These are phyloP conservation scores for Poronia punctata DNA, from an alignment of 495 filamentous ascomycete species.

Conservation along the genomic window DNA sequence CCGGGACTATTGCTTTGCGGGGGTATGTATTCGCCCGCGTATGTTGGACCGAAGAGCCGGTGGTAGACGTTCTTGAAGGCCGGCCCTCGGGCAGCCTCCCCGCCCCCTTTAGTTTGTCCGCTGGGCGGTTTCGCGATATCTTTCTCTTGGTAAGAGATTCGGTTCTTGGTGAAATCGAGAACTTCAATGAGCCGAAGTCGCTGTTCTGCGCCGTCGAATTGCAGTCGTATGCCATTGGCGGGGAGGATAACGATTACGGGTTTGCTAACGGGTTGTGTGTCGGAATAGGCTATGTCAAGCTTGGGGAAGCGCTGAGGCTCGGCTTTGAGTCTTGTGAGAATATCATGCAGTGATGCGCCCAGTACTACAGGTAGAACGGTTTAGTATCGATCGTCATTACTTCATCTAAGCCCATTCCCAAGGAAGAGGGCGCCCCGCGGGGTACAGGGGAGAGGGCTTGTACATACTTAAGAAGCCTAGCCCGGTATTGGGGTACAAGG, in stretches of 20 bases:
- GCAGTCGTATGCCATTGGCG: constrained; percentile 77
- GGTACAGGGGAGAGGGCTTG: constrained; percentile 4
- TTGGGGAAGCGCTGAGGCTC: constrained; percentile 74
- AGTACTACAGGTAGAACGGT: constrained; percentile 51
- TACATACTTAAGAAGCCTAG: constrained; percentile 70
- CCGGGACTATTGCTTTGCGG: constrained; percentile 17
- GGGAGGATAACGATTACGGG: constrained; percentile 70
- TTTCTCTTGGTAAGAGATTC: constrained; percentile 74
- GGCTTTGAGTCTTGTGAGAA: constrained; percentile 76
- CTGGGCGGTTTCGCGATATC: constrained; percentile 66
- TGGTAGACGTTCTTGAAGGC: constrained; percentile 89
- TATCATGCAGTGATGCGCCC: constrained; percentile 83
- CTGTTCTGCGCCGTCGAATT: constrained; percentile 92
- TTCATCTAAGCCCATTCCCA: not conserved
- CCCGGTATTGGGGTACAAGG: constrained; percentile 68
- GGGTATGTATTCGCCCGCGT: constrained; percentile 81
- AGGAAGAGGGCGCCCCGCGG: not conserved
- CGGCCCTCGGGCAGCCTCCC: constrained; percentile 53
- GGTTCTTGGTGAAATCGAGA: constrained; percentile 79
- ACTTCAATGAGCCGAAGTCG: constrained; percentile 85
- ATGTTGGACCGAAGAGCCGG: constrained; percentile 81
- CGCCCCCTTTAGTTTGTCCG: constrained; percentile 26
- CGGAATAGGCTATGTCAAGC: constrained; percentile 73
- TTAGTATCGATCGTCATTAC: constrained; percentile 10
- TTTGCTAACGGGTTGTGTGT: constrained; percentile 58